Conservation (phyloP, 2,329 filamentous ascomycete species). For the Davidsoniella australis region DNA sequence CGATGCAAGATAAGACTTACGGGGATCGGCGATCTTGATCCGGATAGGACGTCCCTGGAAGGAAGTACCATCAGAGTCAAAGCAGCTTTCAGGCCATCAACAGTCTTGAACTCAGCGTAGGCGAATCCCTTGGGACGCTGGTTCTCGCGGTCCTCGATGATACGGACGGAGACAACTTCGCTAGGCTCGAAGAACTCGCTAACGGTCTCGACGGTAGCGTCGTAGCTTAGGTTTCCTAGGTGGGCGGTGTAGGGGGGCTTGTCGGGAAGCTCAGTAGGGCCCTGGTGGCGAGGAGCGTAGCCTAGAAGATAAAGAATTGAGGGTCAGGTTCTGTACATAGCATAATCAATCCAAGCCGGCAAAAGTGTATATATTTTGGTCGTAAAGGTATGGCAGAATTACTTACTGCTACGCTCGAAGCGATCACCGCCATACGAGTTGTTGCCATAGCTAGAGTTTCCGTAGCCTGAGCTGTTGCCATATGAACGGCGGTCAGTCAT, state of each 20-base stretch:
- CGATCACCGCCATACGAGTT: constrained; percentile 1
- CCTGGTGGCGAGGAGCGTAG: constrained; percentile 51
- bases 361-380: not conserved
- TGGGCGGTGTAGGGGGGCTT: constrained; percentile 93
- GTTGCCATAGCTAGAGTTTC: constrained; percentile 19
- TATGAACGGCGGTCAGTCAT: constrained; percentile 28
- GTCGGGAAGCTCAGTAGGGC: constrained; percentile 58
- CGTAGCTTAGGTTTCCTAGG: constrained; percentile 90
- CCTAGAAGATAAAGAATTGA: constrained; percentile 23
- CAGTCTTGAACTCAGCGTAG: constrained; percentile 80
- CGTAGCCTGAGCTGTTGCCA: constrained; percentile 18
- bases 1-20: constrained; percentile 37
- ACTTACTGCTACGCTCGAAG: not conserved
- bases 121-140: constrained; percentile 94
- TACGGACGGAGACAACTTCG: constrained; percentile 75
- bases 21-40: constrained; percentile 91
- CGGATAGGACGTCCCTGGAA: constrained; percentile 83
- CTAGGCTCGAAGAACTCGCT: constrained; percentile 73
- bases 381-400: constrained; percentile 1
- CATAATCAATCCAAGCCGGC: no score
- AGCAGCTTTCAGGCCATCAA: constrained; percentile 84
- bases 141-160: constrained; percentile 91
- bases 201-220: constrained; percentile 70
- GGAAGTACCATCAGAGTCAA: constrained; percentile 59
- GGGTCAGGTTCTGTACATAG: not conserved